A percentile compares a stretch with the other conserved stretches of the same genome.
These are phyloP conservation scores for Cystobasidium slooffiae DNA, from an alignment of 1,284 basidiomycete species.

Conservation along the genomic window DNA sequence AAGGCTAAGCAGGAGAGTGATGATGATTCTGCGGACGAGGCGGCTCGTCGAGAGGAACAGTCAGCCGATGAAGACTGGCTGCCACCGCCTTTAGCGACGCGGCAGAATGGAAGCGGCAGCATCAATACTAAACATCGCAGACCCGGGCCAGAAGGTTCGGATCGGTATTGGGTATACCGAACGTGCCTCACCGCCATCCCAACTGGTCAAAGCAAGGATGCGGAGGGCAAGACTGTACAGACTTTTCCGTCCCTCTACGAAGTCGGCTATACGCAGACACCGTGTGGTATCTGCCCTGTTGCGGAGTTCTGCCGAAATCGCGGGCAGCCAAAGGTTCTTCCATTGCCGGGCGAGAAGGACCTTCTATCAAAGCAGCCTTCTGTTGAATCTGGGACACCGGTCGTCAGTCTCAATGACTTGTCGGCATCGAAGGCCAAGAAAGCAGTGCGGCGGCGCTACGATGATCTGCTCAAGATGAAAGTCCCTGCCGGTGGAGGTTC, in stretches of 20 bases:
- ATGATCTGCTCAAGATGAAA: conserved; percentile 39
- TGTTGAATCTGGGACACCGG: not conserved
- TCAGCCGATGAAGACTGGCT: conserved; percentile 25
- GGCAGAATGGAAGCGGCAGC: conserved; percentile 4
- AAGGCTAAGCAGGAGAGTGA: conserved; percentile 26
- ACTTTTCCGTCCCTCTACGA: conserved; percentile 7
- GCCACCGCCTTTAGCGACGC: conserved; percentile 9
- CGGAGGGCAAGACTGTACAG: conserved; percentile 5
- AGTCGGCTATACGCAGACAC: conserved; percentile 52
- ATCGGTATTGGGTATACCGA: conserved; percentile 51
- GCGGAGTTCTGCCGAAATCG: conserved; percentile 52
- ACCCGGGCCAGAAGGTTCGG: conserved; percentile 29
- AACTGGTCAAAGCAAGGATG: conserved; percentile 16
- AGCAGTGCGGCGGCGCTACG: conserved; percentile 13
- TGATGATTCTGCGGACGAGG: conserved; percentile 33
- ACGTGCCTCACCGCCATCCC: conserved; percentile 45
- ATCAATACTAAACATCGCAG: conserved; percentile 1
- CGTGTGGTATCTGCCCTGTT: conserved; percentile 53
- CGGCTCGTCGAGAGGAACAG: conserved; percentile 1
- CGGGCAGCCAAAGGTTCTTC: conserved; percentile 42
- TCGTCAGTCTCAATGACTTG: conserved; percentile 4
- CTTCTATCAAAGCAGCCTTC: conserved; percentile 29
- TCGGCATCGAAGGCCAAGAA: conserved; percentile 17
- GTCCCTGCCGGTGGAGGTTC: conserved; percentile 34
- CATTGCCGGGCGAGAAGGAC: conserved; percentile 41